A percentile compares a stretch with the other conserved stretches of the same genome.
Conservation (phyloP, 352 stramenopile genomes). For the Phytophthora multivora region DNA sequence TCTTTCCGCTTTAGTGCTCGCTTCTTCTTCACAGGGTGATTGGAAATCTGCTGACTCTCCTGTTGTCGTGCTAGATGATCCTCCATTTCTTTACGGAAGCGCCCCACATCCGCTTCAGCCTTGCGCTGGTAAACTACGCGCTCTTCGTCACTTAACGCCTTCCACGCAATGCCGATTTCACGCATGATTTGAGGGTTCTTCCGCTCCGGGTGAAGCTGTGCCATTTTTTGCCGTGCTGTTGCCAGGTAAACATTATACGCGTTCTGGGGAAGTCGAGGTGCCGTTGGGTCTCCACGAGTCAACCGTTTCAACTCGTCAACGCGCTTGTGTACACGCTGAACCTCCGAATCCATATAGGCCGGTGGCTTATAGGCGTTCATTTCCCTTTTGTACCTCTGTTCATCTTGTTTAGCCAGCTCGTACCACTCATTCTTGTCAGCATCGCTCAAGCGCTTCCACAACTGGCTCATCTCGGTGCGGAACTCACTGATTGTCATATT, state of each 20-base stretch:
- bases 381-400: slow-evolving; percentile 49
- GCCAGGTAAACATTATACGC: slow-evolving; percentile 51
- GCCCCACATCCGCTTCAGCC: slow-evolving; percentile 47
- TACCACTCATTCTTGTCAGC: slow-evolving; percentile 55
- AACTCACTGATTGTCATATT: slow-evolving; percentile 66
- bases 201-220: slow-evolving; percentile 25
- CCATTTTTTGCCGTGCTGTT: slow-evolving; percentile 42
- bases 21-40: slow-evolving; percentile 1
- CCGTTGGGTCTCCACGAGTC: slow-evolving; percentile 34
- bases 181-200: slow-evolving; percentile 57
- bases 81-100: slow-evolving; percentile 63
- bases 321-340: slow-evolving; percentile 26
- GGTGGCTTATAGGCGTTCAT: slow-evolving; percentile 55
- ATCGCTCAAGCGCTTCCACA: slow-evolving; percentile 53
- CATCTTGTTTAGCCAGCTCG: slow-evolving; percentile 52
- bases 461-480: slow-evolving; percentile 52
- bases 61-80: slow-evolving; percentile 20
- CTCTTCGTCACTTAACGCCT: slow-evolving; percentile 37
- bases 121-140: slow-evolving; percentile 39
- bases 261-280: slow-evolving; percentile 44
- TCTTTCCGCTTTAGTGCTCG: slow-evolving; percentile 16
- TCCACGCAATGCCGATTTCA: slow-evolving; percentile 51
- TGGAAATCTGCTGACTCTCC: not conserved
- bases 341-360: slow-evolving; percentile 34
- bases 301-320: slow-evolving; percentile 46